Conservation (phyloP, 768 basidiomycete species). For the Boletus sp. region DNA sequence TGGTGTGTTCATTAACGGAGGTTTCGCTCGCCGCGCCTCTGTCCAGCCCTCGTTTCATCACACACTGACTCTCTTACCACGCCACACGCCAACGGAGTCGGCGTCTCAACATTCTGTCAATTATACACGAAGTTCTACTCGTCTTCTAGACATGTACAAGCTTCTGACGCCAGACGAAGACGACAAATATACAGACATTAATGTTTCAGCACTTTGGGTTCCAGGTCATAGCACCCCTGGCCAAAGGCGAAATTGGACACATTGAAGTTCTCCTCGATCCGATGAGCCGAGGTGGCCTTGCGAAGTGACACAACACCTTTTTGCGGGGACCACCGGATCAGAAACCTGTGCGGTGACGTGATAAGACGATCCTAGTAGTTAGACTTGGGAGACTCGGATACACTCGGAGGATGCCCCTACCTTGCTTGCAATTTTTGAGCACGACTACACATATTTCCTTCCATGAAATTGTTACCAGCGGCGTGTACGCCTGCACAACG, state of each 20-base stretch:
- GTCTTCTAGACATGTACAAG: too few species aligned
- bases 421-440: conserved; percentile 49
- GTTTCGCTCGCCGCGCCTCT: background rate
- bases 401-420: conserved; percentile 29
- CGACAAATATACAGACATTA: too few species aligned
- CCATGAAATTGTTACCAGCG: conserved; percentile 40
- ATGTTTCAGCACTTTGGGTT: conserved; percentile 46
- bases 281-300: conserved; percentile 63
- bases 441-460: conserved; percentile 47
- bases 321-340: conserved; percentile 55
- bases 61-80: conserved; percentile 20
- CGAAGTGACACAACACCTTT: conserved; percentile 65
- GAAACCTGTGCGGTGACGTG: conserved; percentile 40
- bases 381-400: background rate
- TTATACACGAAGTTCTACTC: too few species aligned
- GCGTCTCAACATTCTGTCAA: background rate
- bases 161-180: too few species aligned
- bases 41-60: conserved; percentile 4
- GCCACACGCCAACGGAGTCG: conserved; percentile 17
- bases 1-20: conserved; percentile 22
- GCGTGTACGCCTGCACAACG: conserved; percentile 69
- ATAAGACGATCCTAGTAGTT: conserved; percentile 15
- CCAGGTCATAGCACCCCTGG: conserved; percentile 74
- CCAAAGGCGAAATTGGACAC: conserved; percentile 74
- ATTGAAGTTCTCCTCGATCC: conserved; percentile 71